Evolutionary conservation across 169 alveolate species (phyloP).

Genomic region (Plasmodium cynomolgi): DNA sequence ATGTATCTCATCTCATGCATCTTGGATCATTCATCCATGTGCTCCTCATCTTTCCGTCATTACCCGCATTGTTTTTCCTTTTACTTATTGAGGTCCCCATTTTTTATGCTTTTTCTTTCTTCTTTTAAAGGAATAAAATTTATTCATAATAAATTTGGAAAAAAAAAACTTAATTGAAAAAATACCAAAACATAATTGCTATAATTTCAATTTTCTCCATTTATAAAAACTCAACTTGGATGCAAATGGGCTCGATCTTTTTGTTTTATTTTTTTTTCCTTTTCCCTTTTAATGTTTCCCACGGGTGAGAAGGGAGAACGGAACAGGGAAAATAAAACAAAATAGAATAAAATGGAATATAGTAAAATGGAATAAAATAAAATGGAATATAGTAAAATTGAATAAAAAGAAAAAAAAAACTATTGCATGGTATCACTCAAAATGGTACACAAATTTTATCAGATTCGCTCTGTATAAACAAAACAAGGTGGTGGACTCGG

Average conservation of each 20-base stretch:
- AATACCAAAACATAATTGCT: not conserved
- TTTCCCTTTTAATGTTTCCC: not conserved
- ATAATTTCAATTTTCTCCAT: not conserved
- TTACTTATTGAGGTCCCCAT: conserved; percentile 63
- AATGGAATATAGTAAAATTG: not conserved
- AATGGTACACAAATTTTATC: not conserved
- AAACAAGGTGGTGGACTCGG: not conserved
- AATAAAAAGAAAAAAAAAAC: not conserved
- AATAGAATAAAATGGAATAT: not conserved
- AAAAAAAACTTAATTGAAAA: not conserved
- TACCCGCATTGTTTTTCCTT: conserved; percentile 61
- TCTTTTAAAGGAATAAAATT: conserved; percentile 36
- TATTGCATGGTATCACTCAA: conserved; percentile 11
- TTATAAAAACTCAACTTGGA: not conserved
- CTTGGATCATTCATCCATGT: not conserved
- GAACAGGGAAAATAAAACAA: not conserved
- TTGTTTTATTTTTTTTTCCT: not conserved
- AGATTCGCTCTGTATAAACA: not conserved
- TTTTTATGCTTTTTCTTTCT: conserved; percentile 32
- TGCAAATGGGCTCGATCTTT: not conserved
- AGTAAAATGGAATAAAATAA: not conserved
- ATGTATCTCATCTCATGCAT: not conserved
- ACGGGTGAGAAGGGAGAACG: not conserved
- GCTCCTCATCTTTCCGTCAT: not conserved
- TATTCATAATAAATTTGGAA: conserved; percentile 43